Base-by-base conservation (phyloP, 768 basidiomycete species). In the Boletus coccyginus region DNA sequence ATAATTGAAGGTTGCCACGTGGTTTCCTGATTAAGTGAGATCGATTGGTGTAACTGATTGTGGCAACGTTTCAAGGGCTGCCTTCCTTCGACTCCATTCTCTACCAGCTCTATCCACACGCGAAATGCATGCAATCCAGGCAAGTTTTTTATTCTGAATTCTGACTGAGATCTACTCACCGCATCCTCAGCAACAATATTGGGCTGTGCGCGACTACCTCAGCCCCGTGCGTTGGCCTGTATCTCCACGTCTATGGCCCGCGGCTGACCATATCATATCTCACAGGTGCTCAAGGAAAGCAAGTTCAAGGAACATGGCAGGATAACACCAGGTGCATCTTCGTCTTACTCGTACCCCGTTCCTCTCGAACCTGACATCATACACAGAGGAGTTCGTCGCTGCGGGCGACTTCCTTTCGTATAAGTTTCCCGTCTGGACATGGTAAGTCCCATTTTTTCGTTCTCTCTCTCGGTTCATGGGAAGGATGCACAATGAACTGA, bases 271-370 rank as follows among this genome's bases (percentile, higher is more conserved):
- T 8, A 60, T 62, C 42, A 35, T 35, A 39, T n/a, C 17, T 60
- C 32, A 5, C 71, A 97, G 94, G 94, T 99, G 24, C 83, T 98
- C 62, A 92, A 88, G 68, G 95, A 98, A 77, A 94, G 91, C 77
- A 98, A 98, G 73, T 99, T 99, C 81, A 98, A 96, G 73, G 97
- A 99, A 73, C 92, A 96, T 66, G 97, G 97, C 8, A 82, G 95
- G 52, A 95, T 98, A 63, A 97, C 91, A 17, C 94, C 94, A 58
- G 94, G 92, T 94, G 53, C 58, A 82, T 73, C 39, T 31, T 29
- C 29, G 27, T 14, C 7, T 43, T 36, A 17, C 53, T 50, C 55
- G 4, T 41, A 21, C n/a, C 5, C 27, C 38, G 5, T n/a, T 59
- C 50, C 19, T 55, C 39, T 45, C 17, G 5, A 33, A 31, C 57